Conservation (phyloP, 73 alveolate genomes). For the Stentor roeselii region DNA sequence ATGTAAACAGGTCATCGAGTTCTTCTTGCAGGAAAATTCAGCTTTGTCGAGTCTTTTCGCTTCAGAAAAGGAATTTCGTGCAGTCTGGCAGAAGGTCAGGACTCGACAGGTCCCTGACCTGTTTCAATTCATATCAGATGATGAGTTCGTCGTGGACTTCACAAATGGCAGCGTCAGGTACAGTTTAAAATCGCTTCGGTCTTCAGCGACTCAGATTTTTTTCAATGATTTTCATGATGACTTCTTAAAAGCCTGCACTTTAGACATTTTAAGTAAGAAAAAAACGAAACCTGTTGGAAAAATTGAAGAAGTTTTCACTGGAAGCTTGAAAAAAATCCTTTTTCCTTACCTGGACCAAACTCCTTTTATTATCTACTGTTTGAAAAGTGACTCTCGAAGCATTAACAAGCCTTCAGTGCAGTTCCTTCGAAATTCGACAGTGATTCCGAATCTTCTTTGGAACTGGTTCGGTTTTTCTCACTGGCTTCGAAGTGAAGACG, state of each 20-base stretch:
- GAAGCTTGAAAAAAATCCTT: neutral
- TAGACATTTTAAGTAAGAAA: neutral
- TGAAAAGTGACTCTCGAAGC: neutral
- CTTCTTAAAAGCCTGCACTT: constrained; percentile 15
- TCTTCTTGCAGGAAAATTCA: neutral
- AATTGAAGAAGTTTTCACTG: neutral
- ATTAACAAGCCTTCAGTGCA: neutral
- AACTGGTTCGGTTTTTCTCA: neutral
- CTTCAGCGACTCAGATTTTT: neutral
- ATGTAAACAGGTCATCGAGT: neutral
- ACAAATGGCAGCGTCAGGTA: neutral
- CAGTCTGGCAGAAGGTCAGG: neutral
- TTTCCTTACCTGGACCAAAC: neutral
- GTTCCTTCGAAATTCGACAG: constrained; percentile 9
- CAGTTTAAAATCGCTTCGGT: neutral
- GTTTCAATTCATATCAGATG: neutral
- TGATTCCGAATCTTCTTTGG: neutral
- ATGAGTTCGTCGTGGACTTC: neutral
- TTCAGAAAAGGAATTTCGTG: neutral
- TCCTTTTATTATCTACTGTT: neutral
- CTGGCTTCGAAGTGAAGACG: neutral
- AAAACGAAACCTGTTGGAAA: neutral
- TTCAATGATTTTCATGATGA: neutral
- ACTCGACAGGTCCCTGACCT: neutral
- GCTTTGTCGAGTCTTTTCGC: neutral